phyloP scores from a whole-genome alignment of 1,284 basidiomycete species.

The Papiliotrema fonsecae region DNA sequence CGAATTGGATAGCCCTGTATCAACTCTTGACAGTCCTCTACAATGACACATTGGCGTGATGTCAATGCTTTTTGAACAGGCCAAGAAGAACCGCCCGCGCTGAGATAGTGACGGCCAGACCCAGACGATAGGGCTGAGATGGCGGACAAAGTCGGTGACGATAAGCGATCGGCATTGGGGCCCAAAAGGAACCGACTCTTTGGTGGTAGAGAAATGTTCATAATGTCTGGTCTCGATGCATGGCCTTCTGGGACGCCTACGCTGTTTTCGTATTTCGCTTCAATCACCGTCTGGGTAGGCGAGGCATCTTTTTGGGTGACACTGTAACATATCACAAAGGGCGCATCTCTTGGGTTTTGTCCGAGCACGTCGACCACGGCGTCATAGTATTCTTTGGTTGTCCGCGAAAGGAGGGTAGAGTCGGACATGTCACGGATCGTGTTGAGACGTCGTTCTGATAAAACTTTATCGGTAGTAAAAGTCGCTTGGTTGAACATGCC shows the following conservation, averaged over 20 bases:
- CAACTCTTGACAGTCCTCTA: constrained; percentile 37
- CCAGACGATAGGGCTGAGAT: constrained; percentile 34
- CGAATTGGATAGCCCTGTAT: constrained; percentile 36
- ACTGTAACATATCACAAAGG: constrained; percentile 36
- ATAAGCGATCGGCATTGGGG: constrained; percentile 20
- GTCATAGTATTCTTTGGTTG: constrained; percentile 23
- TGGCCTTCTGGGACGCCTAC: constrained; percentile 32
- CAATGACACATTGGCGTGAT: constrained; percentile 37
- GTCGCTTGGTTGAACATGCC: constrained; percentile 33
- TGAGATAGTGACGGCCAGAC: constrained; percentile 18
- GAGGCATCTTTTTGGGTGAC: constrained; percentile 12
- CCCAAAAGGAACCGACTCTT: constrained; percentile 12
- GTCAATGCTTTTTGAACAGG: constrained; percentile 39
- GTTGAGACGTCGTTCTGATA: constrained; percentile 28
- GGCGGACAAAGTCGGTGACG: constrained; percentile 32
- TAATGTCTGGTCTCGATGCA: constrained; percentile 9
- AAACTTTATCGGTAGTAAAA: constrained; percentile 28
- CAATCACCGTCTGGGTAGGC: constrained; percentile 1
- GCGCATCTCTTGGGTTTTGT: constrained; percentile 32
- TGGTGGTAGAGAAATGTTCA: constrained; percentile 8
- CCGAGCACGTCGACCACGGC: constrained; percentile 22
- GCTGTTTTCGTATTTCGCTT: constrained; percentile 14
- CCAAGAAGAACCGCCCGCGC: constrained; percentile 23
- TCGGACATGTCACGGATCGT: constrained; percentile 34
- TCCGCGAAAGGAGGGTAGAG: constrained; percentile 19